Conservation (phyloP, 2,329 filamentous ascomycete genomes). For the Penicillium concentricum region DNA sequence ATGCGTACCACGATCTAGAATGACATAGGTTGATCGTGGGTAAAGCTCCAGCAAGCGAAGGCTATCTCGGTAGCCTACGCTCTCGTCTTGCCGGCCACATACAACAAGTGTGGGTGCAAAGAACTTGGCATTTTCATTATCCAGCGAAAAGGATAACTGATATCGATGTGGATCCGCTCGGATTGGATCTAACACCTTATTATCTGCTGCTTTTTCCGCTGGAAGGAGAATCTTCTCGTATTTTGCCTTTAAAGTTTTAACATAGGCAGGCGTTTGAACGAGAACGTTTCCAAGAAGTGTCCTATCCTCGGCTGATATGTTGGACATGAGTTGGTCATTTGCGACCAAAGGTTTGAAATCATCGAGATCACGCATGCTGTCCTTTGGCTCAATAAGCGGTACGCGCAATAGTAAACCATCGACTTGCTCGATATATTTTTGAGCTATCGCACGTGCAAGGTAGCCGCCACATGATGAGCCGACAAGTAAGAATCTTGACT, state of each 20-base stretch:
- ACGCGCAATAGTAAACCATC: slow-evolving; percentile 30
- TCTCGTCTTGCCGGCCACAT: slow-evolving; percentile 29
- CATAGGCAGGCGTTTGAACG: slow-evolving; percentile 29
- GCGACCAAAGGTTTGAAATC: slow-evolving; percentile 23
- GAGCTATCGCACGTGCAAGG: slow-evolving; percentile 29
- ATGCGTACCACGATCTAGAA: slow-evolving; percentile 29
- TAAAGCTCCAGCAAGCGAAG: slow-evolving; percentile 30
- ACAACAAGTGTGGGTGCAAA: slow-evolving; percentile 31
- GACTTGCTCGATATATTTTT: slow-evolving; percentile 24
- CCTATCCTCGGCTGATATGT: slow-evolving; percentile 21
- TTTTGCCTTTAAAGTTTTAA: slow-evolving; percentile 23
- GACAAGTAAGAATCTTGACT: slow-evolving; percentile 24
- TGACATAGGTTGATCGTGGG: slow-evolving; percentile 25
- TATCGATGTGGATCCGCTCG: slow-evolving; percentile 28
- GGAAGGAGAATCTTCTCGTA: slow-evolving; percentile 16
- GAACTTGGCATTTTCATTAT: slow-evolving; percentile 17
- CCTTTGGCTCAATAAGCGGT: slow-evolving; percentile 27
- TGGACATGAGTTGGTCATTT: slow-evolving; percentile 25
- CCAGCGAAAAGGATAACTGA: slow-evolving; percentile 21
- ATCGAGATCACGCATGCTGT: slow-evolving; percentile 27
- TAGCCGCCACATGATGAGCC: slow-evolving; percentile 32
- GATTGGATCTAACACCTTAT: slow-evolving; percentile 25
- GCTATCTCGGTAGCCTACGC: slow-evolving; percentile 31
- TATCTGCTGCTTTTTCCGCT: slow-evolving; percentile 20
- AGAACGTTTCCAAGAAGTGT: slow-evolving; percentile 24